Percentiles rank a stretch among this genome's conserved stretches.
Evolutionary conservation across 257 asterid genomes (phyloP).

Genomic region (Salvia miltiorrhiza): DNA sequence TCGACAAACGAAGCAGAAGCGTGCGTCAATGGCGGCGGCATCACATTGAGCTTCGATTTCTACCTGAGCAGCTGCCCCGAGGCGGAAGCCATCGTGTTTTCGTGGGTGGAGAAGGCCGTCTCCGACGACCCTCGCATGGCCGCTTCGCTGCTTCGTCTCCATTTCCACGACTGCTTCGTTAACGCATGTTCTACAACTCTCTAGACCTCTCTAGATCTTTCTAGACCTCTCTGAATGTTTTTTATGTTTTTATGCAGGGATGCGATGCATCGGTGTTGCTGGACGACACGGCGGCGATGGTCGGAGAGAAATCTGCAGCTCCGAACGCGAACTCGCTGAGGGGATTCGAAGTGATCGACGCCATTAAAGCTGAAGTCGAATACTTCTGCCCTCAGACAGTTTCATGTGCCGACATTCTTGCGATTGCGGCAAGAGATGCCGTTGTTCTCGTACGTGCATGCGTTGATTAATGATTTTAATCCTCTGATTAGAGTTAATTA

Average conservation of each 20-base stretch:
- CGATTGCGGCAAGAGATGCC: constrained; percentile 80
- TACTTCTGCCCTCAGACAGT: constrained; percentile 59
- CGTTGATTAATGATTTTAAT: too few relatives aligned
- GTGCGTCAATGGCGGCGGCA: constrained; percentile 41
- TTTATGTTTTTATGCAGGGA: constrained; percentile 37
- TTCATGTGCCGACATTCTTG: constrained; percentile 88
- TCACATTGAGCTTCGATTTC: constrained; percentile 50
- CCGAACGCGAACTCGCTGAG: constrained; percentile 75
- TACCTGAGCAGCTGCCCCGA: constrained; percentile 64
- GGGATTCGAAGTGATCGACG: constrained; percentile 83
- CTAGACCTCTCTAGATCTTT: neutral
- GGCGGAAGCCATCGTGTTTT: constrained; percentile 67
- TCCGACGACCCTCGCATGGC: constrained; percentile 80
- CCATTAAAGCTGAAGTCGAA: constrained; percentile 70
- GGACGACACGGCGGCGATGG: constrained; percentile 49
- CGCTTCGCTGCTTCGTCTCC: constrained; percentile 89
- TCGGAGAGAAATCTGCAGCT: constrained; percentile 73
- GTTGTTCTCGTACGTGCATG: constrained; percentile 61
- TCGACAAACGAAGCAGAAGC: constrained; percentile 29
- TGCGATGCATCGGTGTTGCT: constrained; percentile 87
- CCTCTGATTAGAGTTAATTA: too few relatives aligned
- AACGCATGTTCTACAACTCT: constrained; percentile 46
- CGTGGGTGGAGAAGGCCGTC: constrained; percentile 72
- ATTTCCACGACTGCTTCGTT: constrained; percentile 88
- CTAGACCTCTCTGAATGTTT: neutral